Base-by-base conservation (phyloP, 768 basidiomycete species). In the Leccinellum albellum region DNA sequence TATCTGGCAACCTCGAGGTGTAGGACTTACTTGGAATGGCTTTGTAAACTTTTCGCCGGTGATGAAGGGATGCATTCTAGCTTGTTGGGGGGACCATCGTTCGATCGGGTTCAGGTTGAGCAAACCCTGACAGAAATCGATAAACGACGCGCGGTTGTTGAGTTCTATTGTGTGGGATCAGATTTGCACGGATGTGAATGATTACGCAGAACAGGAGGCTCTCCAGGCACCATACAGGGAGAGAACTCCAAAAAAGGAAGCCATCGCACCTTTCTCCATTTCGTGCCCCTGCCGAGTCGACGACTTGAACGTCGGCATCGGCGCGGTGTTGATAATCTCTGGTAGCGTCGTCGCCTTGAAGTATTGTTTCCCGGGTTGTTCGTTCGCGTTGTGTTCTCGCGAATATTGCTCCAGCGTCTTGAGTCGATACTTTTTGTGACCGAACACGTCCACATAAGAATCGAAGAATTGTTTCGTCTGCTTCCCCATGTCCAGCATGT, bases 321-420 rank as follows among this genome's bases (percentile, higher is more conserved):
- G 93, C 45, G 97, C 94, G 44, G 88, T 89, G 70, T 94, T 94
- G 73, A 99, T 89, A 64, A 99, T 96, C 60, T 99, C 97, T 2
- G 92, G 94, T 40, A 99, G 75, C 20, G 91, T 88, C 26, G 84
- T 91, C 17, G 94, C 93, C 71, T 94, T 91, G 82, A 99, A 98
- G 72, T 98, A 99, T 73, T 98, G 96, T 74, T 99, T 99, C 64
- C 94, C 95, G 0, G 95, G 95, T 69, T 98, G 97, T 70, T 99
- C 97, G 61, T 94, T 88, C 15, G 91, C 89, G 59, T 91, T 91
- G 74, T 95, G 94, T 72, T 99, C 97, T 49, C 90, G 81, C 6
- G 93, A 91, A 71, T 98, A 99, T 71, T 98, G 94, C 57, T 98
- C 95, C 61, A 99, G 76, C 53, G 83, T 83, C 78, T 98, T 99